A percentile compares a stretch with the other conserved stretches of the same genome.
phyloP scores from a whole-genome alignment of 345 rosid genomes.

The Euphorbia lathyris region DNA sequence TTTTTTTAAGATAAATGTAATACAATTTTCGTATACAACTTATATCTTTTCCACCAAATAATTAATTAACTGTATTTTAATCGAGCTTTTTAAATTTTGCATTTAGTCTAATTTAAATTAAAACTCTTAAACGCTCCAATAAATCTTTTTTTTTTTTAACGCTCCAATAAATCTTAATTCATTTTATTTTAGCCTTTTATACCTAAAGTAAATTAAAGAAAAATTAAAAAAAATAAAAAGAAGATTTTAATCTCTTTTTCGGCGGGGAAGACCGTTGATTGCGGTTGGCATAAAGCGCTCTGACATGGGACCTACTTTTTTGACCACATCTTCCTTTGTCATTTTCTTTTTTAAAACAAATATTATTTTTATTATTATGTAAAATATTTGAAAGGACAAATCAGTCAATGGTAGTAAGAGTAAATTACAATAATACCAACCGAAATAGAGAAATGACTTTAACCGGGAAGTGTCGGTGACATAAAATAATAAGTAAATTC shows the following conservation, averaged over 20 bases:
- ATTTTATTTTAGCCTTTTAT: too few relatives aligned
- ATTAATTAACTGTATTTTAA: too few relatives aligned
- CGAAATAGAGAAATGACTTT: not conserved
- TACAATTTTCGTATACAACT: too few relatives aligned
- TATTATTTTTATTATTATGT: not conserved
- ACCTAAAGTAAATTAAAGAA: not conserved
- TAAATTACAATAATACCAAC: conserved; percentile 16
- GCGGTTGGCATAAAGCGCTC: conserved; percentile 82
- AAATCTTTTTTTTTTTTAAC: not conserved
- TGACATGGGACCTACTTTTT: conserved; percentile 49
- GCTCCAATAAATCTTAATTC: not conserved
- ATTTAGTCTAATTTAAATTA: too few relatives aligned
- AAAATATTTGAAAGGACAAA: not conserved
- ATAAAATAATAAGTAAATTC: conserved; percentile 8
- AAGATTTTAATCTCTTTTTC: conserved; percentile 30
- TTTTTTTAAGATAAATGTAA: too few relatives aligned
- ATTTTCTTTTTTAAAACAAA: conserved; percentile 21
- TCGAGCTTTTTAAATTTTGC: too few relatives aligned
- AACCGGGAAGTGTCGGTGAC: conserved; percentile 49
- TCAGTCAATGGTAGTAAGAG: rapidly evolving
- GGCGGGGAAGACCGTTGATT: conserved; percentile 86
- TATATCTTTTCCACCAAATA: too few relatives aligned
- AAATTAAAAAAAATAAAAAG: not conserved
- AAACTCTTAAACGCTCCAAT: too few relatives aligned
- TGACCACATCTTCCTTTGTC: conserved; percentile 45